These are phyloP conservation scores for Lagerstroemia speciosa DNA, from an alignment of 345 rosid species.

Conservation along the genomic window DNA sequence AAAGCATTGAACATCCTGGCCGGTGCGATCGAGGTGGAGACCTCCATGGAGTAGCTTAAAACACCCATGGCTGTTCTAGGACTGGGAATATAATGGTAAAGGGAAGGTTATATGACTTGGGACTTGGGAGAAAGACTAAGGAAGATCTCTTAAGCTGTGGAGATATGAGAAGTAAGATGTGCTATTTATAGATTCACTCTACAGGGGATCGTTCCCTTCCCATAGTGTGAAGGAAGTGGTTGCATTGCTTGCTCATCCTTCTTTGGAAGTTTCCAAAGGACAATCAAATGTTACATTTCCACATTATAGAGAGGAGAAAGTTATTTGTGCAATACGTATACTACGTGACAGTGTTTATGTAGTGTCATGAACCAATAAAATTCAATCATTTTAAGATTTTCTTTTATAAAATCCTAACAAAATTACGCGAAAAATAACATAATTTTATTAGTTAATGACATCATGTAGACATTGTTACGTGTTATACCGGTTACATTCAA, in stretches of 20 bases:
- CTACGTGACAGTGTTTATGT: too few species aligned
- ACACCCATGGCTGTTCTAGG: conserved; percentile 6
- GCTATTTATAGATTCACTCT: not conserved
- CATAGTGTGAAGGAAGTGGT: not conserved
- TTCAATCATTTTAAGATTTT: too few species aligned
- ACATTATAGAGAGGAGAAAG: not conserved
- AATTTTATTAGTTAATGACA: too few species aligned
- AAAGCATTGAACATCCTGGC: conserved; percentile 17
- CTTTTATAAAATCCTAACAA: too few species aligned
- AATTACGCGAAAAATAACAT: too few species aligned
- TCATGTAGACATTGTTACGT: too few species aligned
- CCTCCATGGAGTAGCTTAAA: conserved; percentile 8
- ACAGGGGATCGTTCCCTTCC: not conserved
- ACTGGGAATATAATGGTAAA: not conserved
- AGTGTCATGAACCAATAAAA: too few species aligned
- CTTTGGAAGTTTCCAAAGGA: not conserved
- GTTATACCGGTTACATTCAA: too few species aligned
- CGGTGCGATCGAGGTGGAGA: conserved; percentile 7
- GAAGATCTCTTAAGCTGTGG: not conserved
- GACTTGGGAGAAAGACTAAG: not conserved
- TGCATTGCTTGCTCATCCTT: not conserved
- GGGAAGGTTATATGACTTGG: not conserved
- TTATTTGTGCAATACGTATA: too few species aligned
- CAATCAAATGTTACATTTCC: not conserved
- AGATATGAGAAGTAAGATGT: not conserved